phyloP scores from a whole-genome alignment of 83 land plant species.

The Diphasiastrum complanatum region DNA sequence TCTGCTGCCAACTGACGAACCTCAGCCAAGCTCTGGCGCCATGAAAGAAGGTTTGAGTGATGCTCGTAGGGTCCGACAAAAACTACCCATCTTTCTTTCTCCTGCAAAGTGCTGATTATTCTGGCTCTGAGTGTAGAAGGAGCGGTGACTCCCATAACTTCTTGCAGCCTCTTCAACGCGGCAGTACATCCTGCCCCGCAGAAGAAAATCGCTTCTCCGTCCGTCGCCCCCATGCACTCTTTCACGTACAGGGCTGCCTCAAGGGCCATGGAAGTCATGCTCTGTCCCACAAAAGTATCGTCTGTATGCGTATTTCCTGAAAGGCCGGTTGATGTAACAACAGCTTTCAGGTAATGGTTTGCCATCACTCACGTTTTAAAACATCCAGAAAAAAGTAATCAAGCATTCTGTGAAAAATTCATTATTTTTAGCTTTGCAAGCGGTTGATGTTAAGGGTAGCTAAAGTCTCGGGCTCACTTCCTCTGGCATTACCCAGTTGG shows the following conservation, averaged over 20 bases:
- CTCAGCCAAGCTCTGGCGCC: conserved; percentile 68
- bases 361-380: no score
- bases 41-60: conserved; percentile 75
- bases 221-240: conserved; percentile 42
- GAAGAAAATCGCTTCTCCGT: conserved; percentile 49
- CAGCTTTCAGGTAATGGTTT: no score
- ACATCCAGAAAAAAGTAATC: no score
- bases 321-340: no score
- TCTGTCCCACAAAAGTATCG: conserved; percentile 57
- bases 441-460: no score
- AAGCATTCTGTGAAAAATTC: no score
- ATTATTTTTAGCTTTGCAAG: no score
- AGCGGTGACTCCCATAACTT: conserved; percentile 58
- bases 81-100: conserved; percentile 63
- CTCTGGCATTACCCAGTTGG: no score
- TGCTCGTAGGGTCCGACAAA: conserved; percentile 76
- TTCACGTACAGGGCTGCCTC: conserved; percentile 52
- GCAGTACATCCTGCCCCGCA: conserved; percentile 72
- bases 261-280: conserved; percentile 38
- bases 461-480: no score
- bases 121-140: conserved; percentile 39
- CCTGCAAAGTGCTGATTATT: conserved; percentile 20
- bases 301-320: conserved; percentile 75
- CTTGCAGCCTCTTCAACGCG: conserved; percentile 67
- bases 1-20: no score